phyloP scores from a whole-genome alignment of 2,329 filamentous ascomycete species.

The Nemania sp. region DNA sequence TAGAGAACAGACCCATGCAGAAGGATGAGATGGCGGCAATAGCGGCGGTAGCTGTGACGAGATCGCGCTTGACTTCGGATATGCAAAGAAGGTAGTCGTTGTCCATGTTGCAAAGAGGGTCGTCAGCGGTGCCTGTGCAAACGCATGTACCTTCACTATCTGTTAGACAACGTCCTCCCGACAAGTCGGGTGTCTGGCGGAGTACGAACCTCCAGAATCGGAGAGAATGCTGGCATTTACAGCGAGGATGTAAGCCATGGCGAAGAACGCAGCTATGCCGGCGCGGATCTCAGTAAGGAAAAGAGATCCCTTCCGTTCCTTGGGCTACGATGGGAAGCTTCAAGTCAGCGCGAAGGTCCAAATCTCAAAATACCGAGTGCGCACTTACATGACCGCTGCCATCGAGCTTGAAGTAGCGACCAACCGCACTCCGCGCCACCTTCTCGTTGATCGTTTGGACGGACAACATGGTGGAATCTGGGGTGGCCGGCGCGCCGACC shows the following conservation, averaged over 20 bases:
- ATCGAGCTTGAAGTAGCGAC: conserved; percentile 77
- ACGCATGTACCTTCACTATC: conserved; percentile 71
- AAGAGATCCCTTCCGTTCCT: conserved; percentile 71
- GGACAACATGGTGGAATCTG: conserved; percentile 9
- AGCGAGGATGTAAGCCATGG: conserved; percentile 61
- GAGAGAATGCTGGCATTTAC: conserved; percentile 39
- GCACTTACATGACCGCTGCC: conserved; percentile 78
- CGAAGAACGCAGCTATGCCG: conserved; percentile 73
- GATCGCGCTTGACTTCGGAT: conserved; percentile 69
- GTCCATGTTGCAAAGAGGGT: conserved; percentile 58
- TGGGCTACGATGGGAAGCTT: conserved; percentile 54
- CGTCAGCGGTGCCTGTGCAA: conserved; percentile 58
- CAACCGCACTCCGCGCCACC: conserved; percentile 63
- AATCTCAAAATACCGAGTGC: too few relatives aligned
- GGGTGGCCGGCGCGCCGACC: conserved; percentile 16
- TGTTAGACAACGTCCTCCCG: conserved; percentile 54
- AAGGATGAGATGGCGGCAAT: conserved; percentile 80
- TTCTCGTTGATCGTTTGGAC: conserved; percentile 20
- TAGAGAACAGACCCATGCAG: conserved; percentile 80
- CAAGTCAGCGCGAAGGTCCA: too few relatives aligned
- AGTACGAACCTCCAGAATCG: conserved; percentile 35
- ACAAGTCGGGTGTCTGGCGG: conserved; percentile 47
- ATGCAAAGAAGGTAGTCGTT: conserved; percentile 66
- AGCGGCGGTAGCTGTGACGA: conserved; percentile 83
- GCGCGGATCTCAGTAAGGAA: conserved; percentile 86